These are phyloP conservation scores for Novymonas esmeraldas DNA, from an alignment of 208 protist species.

Conservation along the genomic window DNA sequence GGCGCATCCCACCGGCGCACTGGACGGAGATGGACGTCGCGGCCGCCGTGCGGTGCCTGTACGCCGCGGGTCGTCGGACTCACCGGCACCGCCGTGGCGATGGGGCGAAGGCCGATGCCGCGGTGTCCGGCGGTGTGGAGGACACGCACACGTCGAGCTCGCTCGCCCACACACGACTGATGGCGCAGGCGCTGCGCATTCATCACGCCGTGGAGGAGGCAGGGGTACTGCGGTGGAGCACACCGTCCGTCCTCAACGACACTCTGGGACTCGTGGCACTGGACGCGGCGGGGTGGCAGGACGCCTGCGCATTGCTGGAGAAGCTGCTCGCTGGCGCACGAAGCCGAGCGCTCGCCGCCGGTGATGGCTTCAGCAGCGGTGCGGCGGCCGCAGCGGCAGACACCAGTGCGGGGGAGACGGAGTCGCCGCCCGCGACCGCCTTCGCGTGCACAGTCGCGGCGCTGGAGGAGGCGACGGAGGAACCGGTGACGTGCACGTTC, in stretches of 20 bases:
- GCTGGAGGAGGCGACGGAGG: no score
- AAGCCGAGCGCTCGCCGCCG: neutral
- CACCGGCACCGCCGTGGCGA: neutral
- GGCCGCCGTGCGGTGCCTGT: constrained; percentile 50
- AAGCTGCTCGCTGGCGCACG: constrained; percentile 16
- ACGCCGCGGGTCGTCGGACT: constrained; percentile 30
- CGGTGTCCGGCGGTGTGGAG: neutral
- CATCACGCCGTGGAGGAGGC: constrained; percentile 14
- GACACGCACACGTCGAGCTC: neutral
- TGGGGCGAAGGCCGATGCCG: neutral
- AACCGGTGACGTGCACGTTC: neutral
- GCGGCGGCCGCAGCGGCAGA: neutral
- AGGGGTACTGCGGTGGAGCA: constrained; percentile 34
- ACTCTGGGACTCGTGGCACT: constrained; percentile 50
- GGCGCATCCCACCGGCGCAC: constrained; percentile 24
- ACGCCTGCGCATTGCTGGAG: constrained; percentile 57
- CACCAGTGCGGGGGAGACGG: neutral
- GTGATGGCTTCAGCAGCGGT: neutral
- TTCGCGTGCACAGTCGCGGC: no score
- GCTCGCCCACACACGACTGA: constrained; percentile 18
- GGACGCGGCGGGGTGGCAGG: constrained; percentile 32
- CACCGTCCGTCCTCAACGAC: constrained; percentile 63
- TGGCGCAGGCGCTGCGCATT: constrained; percentile 20
- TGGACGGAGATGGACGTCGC: constrained; percentile 78
- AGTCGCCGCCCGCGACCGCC: neutral